Evolutionary conservation across 352 stramenopile genomes (phyloP).

Genomic region (Plasmopara muralis): DNA sequence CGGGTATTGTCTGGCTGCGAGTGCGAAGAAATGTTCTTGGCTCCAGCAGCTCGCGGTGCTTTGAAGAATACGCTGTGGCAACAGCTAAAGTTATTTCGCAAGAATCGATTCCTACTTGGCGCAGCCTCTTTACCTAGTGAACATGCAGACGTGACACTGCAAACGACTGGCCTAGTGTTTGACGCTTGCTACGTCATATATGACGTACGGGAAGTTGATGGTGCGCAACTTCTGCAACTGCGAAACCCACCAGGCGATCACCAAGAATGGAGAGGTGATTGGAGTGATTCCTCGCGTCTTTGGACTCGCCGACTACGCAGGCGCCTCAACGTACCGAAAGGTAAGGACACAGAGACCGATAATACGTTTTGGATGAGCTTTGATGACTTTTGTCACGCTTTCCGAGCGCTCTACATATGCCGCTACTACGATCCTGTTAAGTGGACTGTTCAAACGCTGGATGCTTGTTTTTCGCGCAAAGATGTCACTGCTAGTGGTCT

Average conservation of each 20-base stretch:
- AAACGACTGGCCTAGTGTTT: conserved; percentile 88
- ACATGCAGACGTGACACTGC: conserved; percentile 81
- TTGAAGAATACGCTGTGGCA: conserved; percentile 89
- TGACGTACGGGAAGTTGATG: conserved; percentile 81
- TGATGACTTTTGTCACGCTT: conserved; percentile 90
- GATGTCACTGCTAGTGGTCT: conserved; percentile 65
- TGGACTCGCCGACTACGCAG: conserved; percentile 88
- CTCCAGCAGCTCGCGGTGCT: conserved; percentile 68
- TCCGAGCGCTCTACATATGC: conserved; percentile 89
- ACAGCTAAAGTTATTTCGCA: conserved; percentile 73
- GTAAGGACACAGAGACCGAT: conserved; percentile 74
- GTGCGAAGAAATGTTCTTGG: conserved; percentile 86
- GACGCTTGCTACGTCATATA: conserved; percentile 89
- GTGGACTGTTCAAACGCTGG: conserved; percentile 44
- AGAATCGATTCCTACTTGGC: conserved; percentile 89
- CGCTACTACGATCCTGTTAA: conserved; percentile 88
- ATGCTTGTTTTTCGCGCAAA: conserved; percentile 56
- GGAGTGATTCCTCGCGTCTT: conserved; percentile 85
- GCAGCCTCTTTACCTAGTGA: conserved; percentile 81
- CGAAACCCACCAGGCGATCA: conserved; percentile 90
- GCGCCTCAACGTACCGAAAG: conserved; percentile 50
- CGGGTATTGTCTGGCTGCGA: conserved; percentile 81
- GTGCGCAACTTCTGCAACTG: conserved; percentile 82
- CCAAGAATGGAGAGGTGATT: conserved; percentile 90
- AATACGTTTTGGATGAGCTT: conserved; percentile 95